Evolutionary conservation across 1,284 basidiomycete species (phyloP), one percentile per base, ranked within the genome.

Genomic region (Earliella scabrosa): DNA sequence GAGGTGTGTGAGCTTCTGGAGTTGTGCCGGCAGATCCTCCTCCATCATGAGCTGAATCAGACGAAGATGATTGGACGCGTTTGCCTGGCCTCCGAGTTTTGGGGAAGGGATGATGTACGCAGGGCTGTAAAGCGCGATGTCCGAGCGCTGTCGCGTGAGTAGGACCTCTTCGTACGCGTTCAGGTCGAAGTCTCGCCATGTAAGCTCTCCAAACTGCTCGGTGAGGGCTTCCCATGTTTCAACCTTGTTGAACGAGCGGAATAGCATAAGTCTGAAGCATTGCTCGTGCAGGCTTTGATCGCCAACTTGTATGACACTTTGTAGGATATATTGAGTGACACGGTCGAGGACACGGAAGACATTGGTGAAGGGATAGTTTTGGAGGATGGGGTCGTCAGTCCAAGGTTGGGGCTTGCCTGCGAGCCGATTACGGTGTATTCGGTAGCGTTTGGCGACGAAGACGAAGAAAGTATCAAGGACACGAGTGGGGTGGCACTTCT

Each of bases 31-130:
- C 24, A 78, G 52, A 31, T 70, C 70, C n/a, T 66, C 66, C 23
- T 69, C 63, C 71, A 77, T 75, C 72, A 77, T 74, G 23, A 73
- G 52, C 41, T 74, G 63, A 5, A 78, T 65, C 35, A 77, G 68
- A 13, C 72, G 68, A 3, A 78, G 67, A 58, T 76, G 70, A 55
- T 73, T 71, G 52, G 66, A 59, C 52, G 68, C 54, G 59, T 73
- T 67, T 47, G 54, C 56, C 35, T 59, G 45, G 49, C 68, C 69
- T 26, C 72, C 72, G 48, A 78, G 64, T n/a, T 64, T 67, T 3
- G 76, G 75, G 18, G 76, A 69, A 1, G 76, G 75, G 26, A 78
- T 71, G 45, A 75, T 76, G 60, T 79, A 79, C 21, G 74, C 74
- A 27, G 60, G 55, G 18, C 70, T 70, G 54, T 78, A 78, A 11